Evolutionary conservation across 1,284 basidiomycete species (phyloP).

Genomic region (Cutaneotrichosporon cavernicola): DNA sequence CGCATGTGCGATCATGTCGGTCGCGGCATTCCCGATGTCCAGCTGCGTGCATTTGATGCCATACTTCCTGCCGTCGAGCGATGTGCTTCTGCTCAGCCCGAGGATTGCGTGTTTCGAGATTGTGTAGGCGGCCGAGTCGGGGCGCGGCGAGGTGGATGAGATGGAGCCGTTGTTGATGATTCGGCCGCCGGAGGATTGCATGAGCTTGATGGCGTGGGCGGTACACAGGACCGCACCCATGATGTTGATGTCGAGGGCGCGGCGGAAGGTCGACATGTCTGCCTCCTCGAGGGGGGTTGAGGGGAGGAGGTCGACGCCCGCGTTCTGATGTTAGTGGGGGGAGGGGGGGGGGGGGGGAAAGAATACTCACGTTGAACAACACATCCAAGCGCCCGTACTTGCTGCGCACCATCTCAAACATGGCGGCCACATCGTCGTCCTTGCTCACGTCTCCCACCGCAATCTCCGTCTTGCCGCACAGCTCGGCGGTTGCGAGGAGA

Average conservation of each 20-base stretch:
- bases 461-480: conserved; percentile 47
- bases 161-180: conserved; percentile 83
- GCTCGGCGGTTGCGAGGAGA: conserved; percentile 60
- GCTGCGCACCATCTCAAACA: conserved; percentile 61
- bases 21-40: conserved; percentile 74
- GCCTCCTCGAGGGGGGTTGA: conserved; percentile 62
- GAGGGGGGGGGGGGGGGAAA: not conserved
- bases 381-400: conserved; percentile 69
- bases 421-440: conserved; percentile 40
- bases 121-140: conserved; percentile 64
- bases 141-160: conserved; percentile 69
- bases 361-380: conserved; percentile 65
- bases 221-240: conserved; percentile 71
- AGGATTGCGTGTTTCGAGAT: conserved; percentile 73
- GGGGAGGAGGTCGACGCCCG: conserved; percentile 59
- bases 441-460: conserved; percentile 62
- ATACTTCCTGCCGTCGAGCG: conserved; percentile 70
- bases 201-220: conserved; percentile 67
- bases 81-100: conserved; percentile 70
- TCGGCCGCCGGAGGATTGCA: conserved; percentile 75
- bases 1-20: conserved; percentile 59
- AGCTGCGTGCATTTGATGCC: conserved; percentile 75
- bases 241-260: conserved; percentile 69
- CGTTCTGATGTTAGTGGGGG: conserved; percentile 43
- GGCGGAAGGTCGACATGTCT: conserved; percentile 62